Conservation (phyloP, 2,329 filamentous ascomycete species). For the Aspergillus arachidicola region DNA sequence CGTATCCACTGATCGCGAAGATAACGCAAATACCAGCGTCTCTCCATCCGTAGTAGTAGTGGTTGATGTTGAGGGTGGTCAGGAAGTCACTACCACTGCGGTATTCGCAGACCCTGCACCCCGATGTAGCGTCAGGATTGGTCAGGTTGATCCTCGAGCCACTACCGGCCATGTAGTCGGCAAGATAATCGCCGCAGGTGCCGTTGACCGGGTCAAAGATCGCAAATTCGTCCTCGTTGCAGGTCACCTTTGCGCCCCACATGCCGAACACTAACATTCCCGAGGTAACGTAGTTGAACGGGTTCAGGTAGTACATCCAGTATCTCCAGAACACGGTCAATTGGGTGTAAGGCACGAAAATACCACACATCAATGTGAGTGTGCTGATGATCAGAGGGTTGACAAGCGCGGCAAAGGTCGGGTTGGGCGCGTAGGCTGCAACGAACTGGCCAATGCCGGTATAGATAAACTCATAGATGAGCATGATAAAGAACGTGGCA, state of each 20-base stretch:
- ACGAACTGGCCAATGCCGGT: constrained; percentile 77
- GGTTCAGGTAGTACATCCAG: constrained; percentile 36
- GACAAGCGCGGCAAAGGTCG: constrained; percentile 70
- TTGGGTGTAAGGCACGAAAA: constrained; percentile 31
- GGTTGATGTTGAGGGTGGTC: constrained; percentile 58
- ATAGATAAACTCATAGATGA: constrained; percentile 73
- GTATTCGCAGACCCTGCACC: constrained; percentile 65
- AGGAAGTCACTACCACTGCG: constrained; percentile 62
- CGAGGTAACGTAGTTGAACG: constrained; percentile 35
- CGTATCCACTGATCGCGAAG: constrained; percentile 59
- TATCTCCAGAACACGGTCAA: constrained; percentile 35
- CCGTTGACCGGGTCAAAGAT: constrained; percentile 39
- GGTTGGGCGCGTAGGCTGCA: constrained; percentile 68
- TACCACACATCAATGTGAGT: constrained; percentile 33
- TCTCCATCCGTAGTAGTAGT: constrained; percentile 68
- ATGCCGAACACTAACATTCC: constrained; percentile 28
- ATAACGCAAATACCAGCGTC: constrained; percentile 62
- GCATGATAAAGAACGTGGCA: constrained; percentile 67
- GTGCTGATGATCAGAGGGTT: constrained; percentile 70
- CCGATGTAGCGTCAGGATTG: constrained; percentile 59
- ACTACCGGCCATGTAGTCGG: constrained; percentile 50
- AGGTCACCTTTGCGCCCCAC: constrained; percentile 27
- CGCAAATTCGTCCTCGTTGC: constrained; percentile 28
- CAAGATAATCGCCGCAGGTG: constrained; percentile 60
- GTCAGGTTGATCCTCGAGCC: constrained; percentile 56